Conservation (phyloP, 257 asterid species). For the Avicennia marina region DNA sequence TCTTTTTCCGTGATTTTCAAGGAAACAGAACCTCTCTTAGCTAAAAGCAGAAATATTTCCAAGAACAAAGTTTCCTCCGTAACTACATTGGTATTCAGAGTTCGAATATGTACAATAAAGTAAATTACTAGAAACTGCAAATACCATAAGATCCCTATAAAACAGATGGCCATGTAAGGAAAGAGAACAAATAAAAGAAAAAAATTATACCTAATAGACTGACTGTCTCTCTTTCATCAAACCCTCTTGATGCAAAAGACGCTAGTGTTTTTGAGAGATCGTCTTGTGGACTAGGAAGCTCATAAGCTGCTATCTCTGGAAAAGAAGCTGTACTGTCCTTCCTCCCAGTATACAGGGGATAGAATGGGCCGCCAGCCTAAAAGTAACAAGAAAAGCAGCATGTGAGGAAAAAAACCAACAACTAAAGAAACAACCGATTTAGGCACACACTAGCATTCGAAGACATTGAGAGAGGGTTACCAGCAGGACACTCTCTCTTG, state of each 20-base stretch:
- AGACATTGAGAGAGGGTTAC: slow-evolving; percentile 22
- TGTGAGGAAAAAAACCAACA: not conserved
- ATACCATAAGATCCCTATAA: too few species aligned
- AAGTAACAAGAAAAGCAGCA: slow-evolving; percentile 12
- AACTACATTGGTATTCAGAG: too few species aligned
- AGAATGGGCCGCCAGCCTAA: slow-evolving; percentile 88
- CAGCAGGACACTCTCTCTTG: slow-evolving; percentile 70
- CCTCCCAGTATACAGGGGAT: slow-evolving; percentile 72
- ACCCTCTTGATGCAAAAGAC: slow-evolving; percentile 61
- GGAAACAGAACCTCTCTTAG: too few species aligned
- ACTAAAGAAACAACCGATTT: not conserved
- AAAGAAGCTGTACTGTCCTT: slow-evolving; percentile 45
- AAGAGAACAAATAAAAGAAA: too few species aligned
- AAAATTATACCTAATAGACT: slow-evolving; percentile 52
- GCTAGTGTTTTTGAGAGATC: slow-evolving; percentile 23
- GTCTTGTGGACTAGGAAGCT: slow-evolving; percentile 63
- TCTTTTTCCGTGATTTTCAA: too few species aligned
- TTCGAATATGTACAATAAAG: too few species aligned
- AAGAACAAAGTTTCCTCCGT: too few species aligned
- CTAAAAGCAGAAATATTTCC: too few species aligned
- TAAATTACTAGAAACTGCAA: too few species aligned
- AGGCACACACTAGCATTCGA: too few species aligned
- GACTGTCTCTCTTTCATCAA: slow-evolving; percentile 52
- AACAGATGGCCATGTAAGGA: too few species aligned
- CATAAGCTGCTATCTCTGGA: slow-evolving; percentile 28